Percentiles rank a stretch among this genome's conserved stretches.
phyloP scores from a whole-genome alignment of 129 eudicot genomes.

The Tanacetum coccineum region DNA sequence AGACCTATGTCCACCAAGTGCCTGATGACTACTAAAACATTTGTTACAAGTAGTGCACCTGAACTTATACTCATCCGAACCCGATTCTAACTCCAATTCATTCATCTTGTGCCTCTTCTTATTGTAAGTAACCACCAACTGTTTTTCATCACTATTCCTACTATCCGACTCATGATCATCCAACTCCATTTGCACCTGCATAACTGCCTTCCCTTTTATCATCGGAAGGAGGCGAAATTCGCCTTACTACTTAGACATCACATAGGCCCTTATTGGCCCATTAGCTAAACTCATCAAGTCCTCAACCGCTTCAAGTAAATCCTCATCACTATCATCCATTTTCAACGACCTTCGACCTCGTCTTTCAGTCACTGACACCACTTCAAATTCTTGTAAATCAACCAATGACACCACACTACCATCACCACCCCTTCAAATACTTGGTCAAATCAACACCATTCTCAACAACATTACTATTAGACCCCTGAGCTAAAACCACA shows the following conservation, averaged over 20 bases:
- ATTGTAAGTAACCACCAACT: not conserved
- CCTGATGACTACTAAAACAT: slow-evolving; percentile 48
- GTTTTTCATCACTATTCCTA: not conserved
- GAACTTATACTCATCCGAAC: slow-evolving; percentile 30
- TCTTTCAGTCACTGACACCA: slow-evolving; percentile 22
- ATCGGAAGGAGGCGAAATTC: not conserved
- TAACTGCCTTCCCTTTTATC: not conserved
- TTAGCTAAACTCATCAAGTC: slow-evolving; percentile 38
- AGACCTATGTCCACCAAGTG: slow-evolving; percentile 62
- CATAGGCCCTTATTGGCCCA: slow-evolving; percentile 6
- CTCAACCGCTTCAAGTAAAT: slow-evolving; percentile 28
- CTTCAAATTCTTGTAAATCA: too few species aligned
- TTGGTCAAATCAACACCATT: slow-evolving; percentile 22
- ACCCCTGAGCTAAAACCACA: too few species aligned
- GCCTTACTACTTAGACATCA: slow-evolving; percentile 17
- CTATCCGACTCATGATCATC: slow-evolving; percentile 17
- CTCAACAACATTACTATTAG: slow-evolving; percentile 5
- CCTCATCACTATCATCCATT: not conserved
- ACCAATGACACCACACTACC: too few species aligned
- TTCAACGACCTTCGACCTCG: slow-evolving; percentile 29
- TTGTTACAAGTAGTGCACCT: slow-evolving; percentile 52
- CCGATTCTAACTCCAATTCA: slow-evolving; percentile 28
- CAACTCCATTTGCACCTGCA: not conserved
- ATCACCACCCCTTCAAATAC: slow-evolving; percentile 35
- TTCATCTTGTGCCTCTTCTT: slow-evolving; percentile 38